Base-by-base conservation (phyloP, 2,329 filamentous ascomycete genomes). In the Colletotrichum orbiculare region DNA sequence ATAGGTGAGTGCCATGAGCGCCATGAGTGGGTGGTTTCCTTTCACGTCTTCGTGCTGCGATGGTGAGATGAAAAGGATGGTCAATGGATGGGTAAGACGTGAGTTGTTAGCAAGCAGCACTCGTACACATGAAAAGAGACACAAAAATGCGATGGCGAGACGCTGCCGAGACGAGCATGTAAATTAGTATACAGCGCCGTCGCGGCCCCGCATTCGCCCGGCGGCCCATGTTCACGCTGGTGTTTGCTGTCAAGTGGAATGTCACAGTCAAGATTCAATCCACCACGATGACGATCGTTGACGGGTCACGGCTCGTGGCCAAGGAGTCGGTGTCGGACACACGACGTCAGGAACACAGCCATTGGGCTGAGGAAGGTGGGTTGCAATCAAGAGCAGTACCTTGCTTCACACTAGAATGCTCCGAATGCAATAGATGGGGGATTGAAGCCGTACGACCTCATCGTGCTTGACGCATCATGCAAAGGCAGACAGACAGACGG, bases 391-490 rank as follows among this genome's bases (percentile, higher is more conserved):
- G 38, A 52, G 42, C 25, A 43, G 35, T 49, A 25, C 43, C 43
- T 47, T 37, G 53, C 53, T 46, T 11, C 13, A 47, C 54, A 46
- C 15, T 34, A 48, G 46, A 43, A 34, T 43, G 17, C 34, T 35
- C 50, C 50, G 52, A 42, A 52, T 61, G 11, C 35, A 57, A 43
- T 38, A 38, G 41, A 53, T 54, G 54, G 35, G 52, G 8, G 50
- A 60, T 17, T 50, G 57, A 62, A 56, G 62, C 58, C 52, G 62
- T 65, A 62, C 62, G 50, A 62, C 62, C 62, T 65, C 62, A 65
- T 65, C 62, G 62, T 62, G 62, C 58, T 50, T 65, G 56, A 45
- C 46, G 52, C 58, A 33, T 47, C 58, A 61, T 56, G 52, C 62
- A 62, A 42, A 37, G 15, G 46, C 25, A 17, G n/a, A 49, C 47